Conservation (phyloP, 23 red algal species). For the Gracilaria gracilis region DNA sequence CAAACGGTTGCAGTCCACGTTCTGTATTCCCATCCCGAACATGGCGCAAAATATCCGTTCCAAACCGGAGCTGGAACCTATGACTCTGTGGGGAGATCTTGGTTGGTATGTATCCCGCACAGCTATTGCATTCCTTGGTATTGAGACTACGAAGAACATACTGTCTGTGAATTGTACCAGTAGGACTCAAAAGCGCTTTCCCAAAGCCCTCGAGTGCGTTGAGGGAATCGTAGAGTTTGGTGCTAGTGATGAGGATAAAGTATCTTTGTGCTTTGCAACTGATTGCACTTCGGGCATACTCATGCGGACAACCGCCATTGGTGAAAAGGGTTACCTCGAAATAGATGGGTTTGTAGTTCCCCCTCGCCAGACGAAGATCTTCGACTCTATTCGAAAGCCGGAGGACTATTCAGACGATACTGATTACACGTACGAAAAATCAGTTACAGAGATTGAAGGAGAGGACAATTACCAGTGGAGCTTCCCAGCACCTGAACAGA, state of each 20-base stretch:
- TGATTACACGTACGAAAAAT: constrained; percentile 10
- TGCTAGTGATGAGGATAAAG: constrained; percentile 27
- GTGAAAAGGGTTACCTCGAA: constrained; percentile 42
- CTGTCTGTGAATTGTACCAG: constrained; percentile 30
- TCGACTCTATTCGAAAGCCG: constrained; percentile 8
- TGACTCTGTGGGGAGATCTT: constrained; percentile 75
- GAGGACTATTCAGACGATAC: constrained; percentile 19
- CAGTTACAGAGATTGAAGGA: constrained; percentile 21
- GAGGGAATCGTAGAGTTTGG: constrained; percentile 46
- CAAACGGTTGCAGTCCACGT: constrained; percentile 33
- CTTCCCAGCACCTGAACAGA: constrained; percentile 10
- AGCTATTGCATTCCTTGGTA: constrained; percentile 45
- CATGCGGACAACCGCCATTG: constrained; percentile 40
- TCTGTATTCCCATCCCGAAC: constrained; percentile 34
- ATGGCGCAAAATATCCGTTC: constrained; percentile 62
- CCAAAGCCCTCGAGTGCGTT: background rate
- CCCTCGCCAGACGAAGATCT: constrained; percentile 4
- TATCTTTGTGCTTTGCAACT: constrained; percentile 50
- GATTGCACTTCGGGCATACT: constrained; percentile 43
- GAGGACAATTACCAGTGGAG: constrained; percentile 31
- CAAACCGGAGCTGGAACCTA: constrained; percentile 77
- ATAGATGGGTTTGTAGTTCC: constrained; percentile 79
- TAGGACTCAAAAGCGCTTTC: background rate
- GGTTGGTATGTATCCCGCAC: constrained; percentile 68
- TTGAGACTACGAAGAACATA: background rate